Base-by-base conservation (phyloP, 1,284 basidiomycete genomes). In the Cystobasidiaceae sp. region DNA sequence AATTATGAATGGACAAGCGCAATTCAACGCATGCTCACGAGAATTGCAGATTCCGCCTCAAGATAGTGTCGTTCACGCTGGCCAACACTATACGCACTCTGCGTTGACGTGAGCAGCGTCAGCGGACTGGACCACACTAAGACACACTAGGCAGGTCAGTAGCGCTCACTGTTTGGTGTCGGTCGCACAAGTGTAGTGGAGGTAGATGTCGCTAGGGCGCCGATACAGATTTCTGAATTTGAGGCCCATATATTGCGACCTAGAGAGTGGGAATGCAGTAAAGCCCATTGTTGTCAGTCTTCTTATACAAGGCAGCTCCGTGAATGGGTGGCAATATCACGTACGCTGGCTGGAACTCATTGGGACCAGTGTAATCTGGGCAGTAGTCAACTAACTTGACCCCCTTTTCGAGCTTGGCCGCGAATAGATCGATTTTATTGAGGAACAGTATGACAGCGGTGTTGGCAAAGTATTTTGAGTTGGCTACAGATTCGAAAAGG, bases 391-490 rank as follows among this genome's bases (percentile, higher is more conserved):
- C 28, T 0, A 73, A 56, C 0, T 59, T 66, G 0, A 68, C 39
- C 13, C 56, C 59, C 23, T 25, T 27, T 27, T 48, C 25, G 30
- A 49, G 41, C 33, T 71, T 61, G 13, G 69, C 50, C n/a, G 21
- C 49, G 66, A 67, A 67, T 3, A 67, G 52, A 30, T 66, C 25
- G 13, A 57, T 56, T 25, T 96, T 96, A 80, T 94, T 97, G 60
- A 96, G 77, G 81, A 94, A 93, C 17, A 97, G 77, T 71, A 97
- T 94, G 67, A 97, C 89, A 3, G 90, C 91, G 0, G 91, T 92
- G 69, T 87, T 83, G 75, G 87, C 85, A 79, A 96, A 96, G 90
- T 92, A 91, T 72, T 91, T 83, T 45, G 89, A 92, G 77, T 97
- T 96, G 80, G 90, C 93, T 28, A 70, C 70, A 57, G 67, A 71